Evolutionary conservation across 306 rosid genomes (phyloP), one percentile per base, ranked within the genome.

Genomic region (Malus fusca): DNA sequence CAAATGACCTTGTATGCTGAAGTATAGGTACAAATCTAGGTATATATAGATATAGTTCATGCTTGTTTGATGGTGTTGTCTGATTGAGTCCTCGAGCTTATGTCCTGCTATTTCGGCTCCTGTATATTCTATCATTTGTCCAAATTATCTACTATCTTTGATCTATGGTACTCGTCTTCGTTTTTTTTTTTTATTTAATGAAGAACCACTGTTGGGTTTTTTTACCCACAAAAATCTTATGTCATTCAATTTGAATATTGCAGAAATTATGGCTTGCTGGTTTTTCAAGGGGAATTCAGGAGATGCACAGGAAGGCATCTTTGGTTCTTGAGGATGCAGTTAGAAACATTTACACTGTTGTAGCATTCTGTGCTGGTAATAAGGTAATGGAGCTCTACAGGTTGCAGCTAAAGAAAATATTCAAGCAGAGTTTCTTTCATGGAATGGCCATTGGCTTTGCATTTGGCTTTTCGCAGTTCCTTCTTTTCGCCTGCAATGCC

Each of bases 231-330:
- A 66, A 8, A 28, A 23, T 61, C 58, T 78, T 28, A 71, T 75
- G 46, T 48, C 52, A 72, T 71, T 37, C 55, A 74, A n/a, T 48
- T 75, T 84, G 35, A 83, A 85, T 71, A 62, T 83, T 79, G 86
- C 92, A 96, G 99, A 96, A 92, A 86, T 78, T 96, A 76, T 96
- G 99, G 99, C 98, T 96, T 77, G 98, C 96, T 82, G 99, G 99
- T 71, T 96, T 96, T 86, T 96, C 99, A 21, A 90, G 96, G 85
- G 99, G 99, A 55, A 96, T 96, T 73, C 99, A 96, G 91, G 99
- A 96, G 91, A 96, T 96, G 99, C 99, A 96, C 84, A 81, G 96
- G 82, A 96, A 92, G 80, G 99, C 99, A 68, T 96, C 99, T 78
- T 88, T 96, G 90, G 99, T 96, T 87, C 99, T 96, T 42, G 99